phyloP scores from a whole-genome alignment of 225 moss, liverwort and hornwort genomes.

The Neckera pumila region DNA sequence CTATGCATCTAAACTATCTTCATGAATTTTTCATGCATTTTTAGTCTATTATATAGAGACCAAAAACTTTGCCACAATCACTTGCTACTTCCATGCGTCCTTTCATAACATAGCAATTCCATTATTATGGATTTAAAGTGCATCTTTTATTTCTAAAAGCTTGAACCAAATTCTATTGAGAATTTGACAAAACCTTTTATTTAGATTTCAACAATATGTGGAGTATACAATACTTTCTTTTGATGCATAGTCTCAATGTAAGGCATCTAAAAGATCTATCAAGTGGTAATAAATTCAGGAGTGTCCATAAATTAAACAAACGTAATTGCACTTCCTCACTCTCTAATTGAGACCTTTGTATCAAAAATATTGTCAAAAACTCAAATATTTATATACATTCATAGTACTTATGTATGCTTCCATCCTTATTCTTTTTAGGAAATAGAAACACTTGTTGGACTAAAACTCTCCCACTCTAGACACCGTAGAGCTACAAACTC shows the following conservation, averaged over 20 bases:
- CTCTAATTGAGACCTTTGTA: too few species aligned
- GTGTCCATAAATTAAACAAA: too few species aligned
- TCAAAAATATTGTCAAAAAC: too few species aligned
- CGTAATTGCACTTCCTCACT: too few species aligned
- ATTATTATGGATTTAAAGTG: background rate
- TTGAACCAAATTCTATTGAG: background rate
- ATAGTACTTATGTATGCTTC: too few species aligned
- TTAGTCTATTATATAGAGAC: background rate
- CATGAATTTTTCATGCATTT: background rate
- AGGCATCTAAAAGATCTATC: too few species aligned
- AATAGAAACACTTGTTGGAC: too few species aligned
- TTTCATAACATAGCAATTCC: background rate
- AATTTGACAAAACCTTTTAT: background rate
- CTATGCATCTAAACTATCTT: background rate
- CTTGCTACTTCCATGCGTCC: accelerated
- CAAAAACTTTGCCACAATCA: background rate
- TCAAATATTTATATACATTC: too few species aligned
- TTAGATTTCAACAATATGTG: background rate
- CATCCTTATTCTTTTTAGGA: too few species aligned
- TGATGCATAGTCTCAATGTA: too few species aligned
- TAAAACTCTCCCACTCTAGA: too few species aligned
- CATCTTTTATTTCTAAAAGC: background rate
- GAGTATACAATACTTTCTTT: background rate
- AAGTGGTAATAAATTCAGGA: background rate
- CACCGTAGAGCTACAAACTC: too few species aligned